Conservation (phyloP, 345 rosid genomes). For the Balakata baccata region DNA sequence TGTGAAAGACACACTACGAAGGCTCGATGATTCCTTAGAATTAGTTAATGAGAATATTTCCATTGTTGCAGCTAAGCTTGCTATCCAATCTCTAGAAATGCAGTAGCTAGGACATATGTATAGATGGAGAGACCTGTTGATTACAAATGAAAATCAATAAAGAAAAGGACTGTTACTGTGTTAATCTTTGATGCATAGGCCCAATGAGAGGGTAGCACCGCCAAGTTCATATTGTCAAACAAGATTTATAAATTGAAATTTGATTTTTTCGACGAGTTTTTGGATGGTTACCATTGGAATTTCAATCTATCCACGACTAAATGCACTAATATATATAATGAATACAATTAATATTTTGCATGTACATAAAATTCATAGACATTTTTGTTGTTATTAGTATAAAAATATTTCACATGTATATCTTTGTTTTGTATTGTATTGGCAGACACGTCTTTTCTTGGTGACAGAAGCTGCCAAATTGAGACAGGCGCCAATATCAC, state of each 20-base stretch:
- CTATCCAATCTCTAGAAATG: constrained; percentile 60
- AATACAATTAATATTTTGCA: not conserved
- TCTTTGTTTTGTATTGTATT: not conserved
- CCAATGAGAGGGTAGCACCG: not conserved
- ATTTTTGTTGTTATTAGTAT: not conserved
- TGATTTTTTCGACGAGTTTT: not conserved
- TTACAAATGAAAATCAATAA: not conserved
- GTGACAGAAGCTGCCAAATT: constrained; percentile 1
- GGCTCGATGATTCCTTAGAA: constrained; percentile 54
- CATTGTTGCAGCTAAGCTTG: constrained; percentile 72
- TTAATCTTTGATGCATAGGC: not conserved
- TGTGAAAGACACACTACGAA: constrained; percentile 48
- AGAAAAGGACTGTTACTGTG: not conserved
- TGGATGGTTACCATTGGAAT: not conserved
- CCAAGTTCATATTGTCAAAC: not conserved
- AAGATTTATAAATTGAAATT: not conserved
- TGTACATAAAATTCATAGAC: not conserved
- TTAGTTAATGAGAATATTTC: constrained; percentile 55
- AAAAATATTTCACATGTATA: too few relatives aligned
- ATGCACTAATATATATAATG: not conserved
- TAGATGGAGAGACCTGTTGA: not conserved
- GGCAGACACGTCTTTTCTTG: constrained; percentile 3
- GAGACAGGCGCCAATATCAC: constrained; percentile 8
- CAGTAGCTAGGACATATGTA: not conserved
- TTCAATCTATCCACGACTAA: not conserved